phyloP scores from a whole-genome alignment of 1,139 yeast genomes.

The Blastobotrys serpentis region DNA sequence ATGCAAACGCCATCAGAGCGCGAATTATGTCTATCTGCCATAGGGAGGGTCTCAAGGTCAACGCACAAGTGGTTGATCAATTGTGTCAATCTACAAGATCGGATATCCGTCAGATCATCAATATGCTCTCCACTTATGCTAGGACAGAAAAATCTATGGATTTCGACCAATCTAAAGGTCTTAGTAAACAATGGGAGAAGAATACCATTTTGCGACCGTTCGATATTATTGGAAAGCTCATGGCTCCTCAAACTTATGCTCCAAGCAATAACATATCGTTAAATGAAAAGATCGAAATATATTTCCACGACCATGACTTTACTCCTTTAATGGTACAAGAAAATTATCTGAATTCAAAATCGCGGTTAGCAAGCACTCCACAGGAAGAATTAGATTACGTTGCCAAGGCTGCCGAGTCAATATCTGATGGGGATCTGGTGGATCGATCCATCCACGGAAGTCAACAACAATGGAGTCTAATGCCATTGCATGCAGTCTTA shows the following conservation, averaged over 20 bases:
- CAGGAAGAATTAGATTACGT: constrained; percentile 56
- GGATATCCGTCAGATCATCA: constrained; percentile 93
- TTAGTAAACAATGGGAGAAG: constrained; percentile 78
- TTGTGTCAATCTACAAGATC: constrained; percentile 81
- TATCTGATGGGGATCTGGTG: constrained; percentile 76
- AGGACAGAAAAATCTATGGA: constrained; percentile 68
- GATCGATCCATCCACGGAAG: constrained; percentile 82
- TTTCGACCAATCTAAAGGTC: constrained; percentile 47
- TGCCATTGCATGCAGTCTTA: constrained; percentile 89
- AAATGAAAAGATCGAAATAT: constrained; percentile 82
- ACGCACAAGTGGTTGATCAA: constrained; percentile 78
- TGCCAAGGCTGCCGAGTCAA: constrained; percentile 80
- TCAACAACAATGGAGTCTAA: constrained; percentile 93
- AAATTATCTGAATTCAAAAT: constrained; percentile 71
- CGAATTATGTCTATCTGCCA: constrained; percentile 89
- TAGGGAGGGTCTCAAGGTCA: constrained; percentile 77
- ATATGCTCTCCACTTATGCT: constrained; percentile 73
- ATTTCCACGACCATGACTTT: constrained; percentile 92
- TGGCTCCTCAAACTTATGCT: constrained; percentile 62
- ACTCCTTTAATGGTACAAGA: constrained; percentile 96
- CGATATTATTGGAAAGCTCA: constrained; percentile 74
- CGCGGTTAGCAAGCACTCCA: constrained; percentile 40
- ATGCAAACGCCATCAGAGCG: constrained; percentile 74
- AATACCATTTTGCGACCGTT: constrained; percentile 90
- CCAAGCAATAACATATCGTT: constrained; percentile 53